Evolutionary conservation across 2,329 filamentous ascomycete genomes (phyloP), one percentile per base, ranked within the genome.

Genomic region (Plectosphaerella plurivora): DNA sequence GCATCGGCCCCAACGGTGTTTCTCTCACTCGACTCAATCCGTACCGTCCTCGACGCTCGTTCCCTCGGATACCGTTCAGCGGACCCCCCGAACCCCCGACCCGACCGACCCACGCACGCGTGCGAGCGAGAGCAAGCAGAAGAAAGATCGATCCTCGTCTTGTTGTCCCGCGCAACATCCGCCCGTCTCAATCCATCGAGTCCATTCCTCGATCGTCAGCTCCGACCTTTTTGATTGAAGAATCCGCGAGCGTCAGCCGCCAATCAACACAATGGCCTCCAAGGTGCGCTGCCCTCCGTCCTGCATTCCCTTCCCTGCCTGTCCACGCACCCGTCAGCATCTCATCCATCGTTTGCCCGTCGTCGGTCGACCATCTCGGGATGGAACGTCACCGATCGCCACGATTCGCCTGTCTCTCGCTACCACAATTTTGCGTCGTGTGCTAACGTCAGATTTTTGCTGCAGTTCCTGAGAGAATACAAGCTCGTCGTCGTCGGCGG

Each of bases 401-500:
- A 18, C 18, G 35, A 37, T 37, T 8, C 25, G 45, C 25, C 35
- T n/a, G 14, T 20, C 50, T 4, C 4, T 33, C 28, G 28, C 28
- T 33, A 33, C 28, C 28, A 42, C 10, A 25, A n/a, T 39, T 47
- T 45, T 5, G n/a, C 25, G 25, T 45, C 47, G 10, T 18, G 57
- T 52, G 55, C 62, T 64, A 46, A 63, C 55, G 51, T 44, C 41
- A 44, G 10, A 12, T 18, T 20, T 22, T 6, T 4, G 47, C 36
- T 54, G 49, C 66, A 93, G 88, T 93, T 92, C 69, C 77, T 93
- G 70, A 81, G 89, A 83, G 89, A 94, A 77, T 96, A 96, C 75
- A 96, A 96, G 77, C 76, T 96, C 75, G 94, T 99, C 56, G 94
- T 97, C 57, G 92, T 99, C 61, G 94, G 94, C 64, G 94, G 95